These are phyloP conservation scores for Gastrolobium villosum DNA, from an alignment of 306 rosid genomes.

Conservation along the genomic window DNA sequence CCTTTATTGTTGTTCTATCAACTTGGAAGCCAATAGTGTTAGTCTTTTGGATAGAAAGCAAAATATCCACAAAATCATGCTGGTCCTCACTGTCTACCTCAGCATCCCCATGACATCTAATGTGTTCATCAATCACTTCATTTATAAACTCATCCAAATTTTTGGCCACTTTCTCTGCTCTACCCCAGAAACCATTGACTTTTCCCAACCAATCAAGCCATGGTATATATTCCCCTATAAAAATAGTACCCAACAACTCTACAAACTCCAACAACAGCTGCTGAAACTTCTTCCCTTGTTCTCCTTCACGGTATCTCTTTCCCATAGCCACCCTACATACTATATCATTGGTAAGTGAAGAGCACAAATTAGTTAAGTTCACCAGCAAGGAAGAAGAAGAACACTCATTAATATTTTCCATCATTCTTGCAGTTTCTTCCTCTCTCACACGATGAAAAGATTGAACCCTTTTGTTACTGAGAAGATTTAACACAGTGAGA, in stretches of 20 bases:
- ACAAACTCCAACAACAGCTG: constrained; percentile 35
- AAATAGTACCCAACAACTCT: constrained; percentile 34
- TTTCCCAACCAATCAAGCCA: constrained; percentile 48
- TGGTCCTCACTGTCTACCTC: not conserved
- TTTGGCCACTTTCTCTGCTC: constrained; percentile 33
- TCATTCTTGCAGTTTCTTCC: constrained; percentile 36
- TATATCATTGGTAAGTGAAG: constrained; percentile 33
- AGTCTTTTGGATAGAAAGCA: constrained; percentile 22
- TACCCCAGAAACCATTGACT: constrained; percentile 36
- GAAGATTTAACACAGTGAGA: constrained; percentile 31
- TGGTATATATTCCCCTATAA: constrained; percentile 40
- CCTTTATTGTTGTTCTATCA: constrained; percentile 14
- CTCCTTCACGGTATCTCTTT: constrained; percentile 12
- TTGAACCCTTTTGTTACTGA: constrained; percentile 34
- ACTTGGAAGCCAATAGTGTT: constrained; percentile 3
- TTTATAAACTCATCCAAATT: constrained; percentile 38
- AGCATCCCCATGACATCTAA: not conserved
- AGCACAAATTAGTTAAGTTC: constrained; percentile 33
- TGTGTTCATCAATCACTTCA: constrained; percentile 15
- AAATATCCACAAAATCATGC: constrained; percentile 40
- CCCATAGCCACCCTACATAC: constrained; percentile 34
- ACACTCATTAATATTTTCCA: not conserved
- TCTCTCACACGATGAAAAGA: constrained; percentile 24
- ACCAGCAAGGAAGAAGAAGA: not conserved
- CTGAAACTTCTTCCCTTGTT: not conserved